Conservation (phyloP, 441 rosid species). For the Syzygium malaccense region DNA sequence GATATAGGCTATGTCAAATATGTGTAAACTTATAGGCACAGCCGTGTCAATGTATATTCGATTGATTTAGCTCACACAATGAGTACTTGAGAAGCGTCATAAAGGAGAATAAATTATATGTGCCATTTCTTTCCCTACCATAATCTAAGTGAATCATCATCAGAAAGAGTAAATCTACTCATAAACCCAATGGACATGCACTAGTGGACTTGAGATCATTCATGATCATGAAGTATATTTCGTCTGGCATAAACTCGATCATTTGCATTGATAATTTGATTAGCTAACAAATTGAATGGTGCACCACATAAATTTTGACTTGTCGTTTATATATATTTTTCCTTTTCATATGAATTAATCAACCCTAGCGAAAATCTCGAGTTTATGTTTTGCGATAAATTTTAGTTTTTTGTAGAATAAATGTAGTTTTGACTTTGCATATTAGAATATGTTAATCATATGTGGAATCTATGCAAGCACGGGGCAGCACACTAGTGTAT, state of each 20-base stretch:
- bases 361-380: not conserved
- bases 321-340: not conserved
- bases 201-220: not conserved
- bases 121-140: not conserved
- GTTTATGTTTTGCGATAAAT: not conserved
- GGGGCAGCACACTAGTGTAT: not conserved
- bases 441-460: not conserved
- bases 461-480: not conserved
- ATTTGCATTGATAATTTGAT: not conserved
- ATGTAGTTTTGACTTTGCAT: not conserved
- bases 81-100: not conserved
- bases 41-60: not conserved
- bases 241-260: not conserved
- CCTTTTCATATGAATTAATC: not conserved
- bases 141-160: not conserved
- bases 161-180: not conserved
- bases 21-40: not conserved
- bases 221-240: not conserved
- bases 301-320: not conserved
- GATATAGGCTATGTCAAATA: not conserved
- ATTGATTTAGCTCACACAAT: not conserved
- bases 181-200: not conserved
- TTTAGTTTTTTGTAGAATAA: not conserved
- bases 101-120: not conserved
- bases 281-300: not conserved